Evolutionary conservation across 1,139 yeast species (phyloP), one percentile per base, ranked within the genome.

Genomic region (Sugiyamaella castrensis): DNA sequence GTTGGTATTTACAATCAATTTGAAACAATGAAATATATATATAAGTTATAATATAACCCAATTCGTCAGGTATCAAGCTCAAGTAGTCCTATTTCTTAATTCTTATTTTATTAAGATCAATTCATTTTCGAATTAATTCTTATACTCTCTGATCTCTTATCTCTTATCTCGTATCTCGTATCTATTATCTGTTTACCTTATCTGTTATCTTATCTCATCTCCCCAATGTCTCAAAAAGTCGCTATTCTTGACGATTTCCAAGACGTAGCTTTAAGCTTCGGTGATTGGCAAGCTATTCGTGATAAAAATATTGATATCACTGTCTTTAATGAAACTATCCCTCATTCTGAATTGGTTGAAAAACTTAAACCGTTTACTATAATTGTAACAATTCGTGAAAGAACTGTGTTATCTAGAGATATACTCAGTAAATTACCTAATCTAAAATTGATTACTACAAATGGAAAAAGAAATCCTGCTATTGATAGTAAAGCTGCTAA

Each of bases 191-290:
- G n/a, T n/a, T n/a, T n/a, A n/a, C n/a, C n/a, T n/a, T 15, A 13
- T 30, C 16, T 11, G 13, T 8, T 40, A 15, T 16, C 24, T 37
- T 9, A 28, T 12, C 5, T 16, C 33, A 38, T 39, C 16, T 33
- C 38, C 29, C 7, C 30, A 3, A 28, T 13, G n/a, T 27, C 40
- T n/a, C 15, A 13, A 16, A 47, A 49, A 36, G 36, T 51, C n/a
- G 59, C 59, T 1, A 48, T 56, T 28, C 45, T 56, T 16, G 59
- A 56, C 48, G 59, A 56, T 31, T 55, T 55, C 37, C 59, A 56
- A 35, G 36, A 51, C 34, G 53, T 53, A 8, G 53, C 57, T 4
- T 46, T 47, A 13, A 31, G 36, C 4, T 31, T 37, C 19, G 57
- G 53, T 24, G 54, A 56, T 29, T 51, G 58, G 59, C 40, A 49